A percentile compares a stretch with the other conserved stretches of the same genome.
phyloP scores from a whole-genome alignment of 2,329 filamentous ascomycete species.

The Fusarium drepaniforme region DNA sequence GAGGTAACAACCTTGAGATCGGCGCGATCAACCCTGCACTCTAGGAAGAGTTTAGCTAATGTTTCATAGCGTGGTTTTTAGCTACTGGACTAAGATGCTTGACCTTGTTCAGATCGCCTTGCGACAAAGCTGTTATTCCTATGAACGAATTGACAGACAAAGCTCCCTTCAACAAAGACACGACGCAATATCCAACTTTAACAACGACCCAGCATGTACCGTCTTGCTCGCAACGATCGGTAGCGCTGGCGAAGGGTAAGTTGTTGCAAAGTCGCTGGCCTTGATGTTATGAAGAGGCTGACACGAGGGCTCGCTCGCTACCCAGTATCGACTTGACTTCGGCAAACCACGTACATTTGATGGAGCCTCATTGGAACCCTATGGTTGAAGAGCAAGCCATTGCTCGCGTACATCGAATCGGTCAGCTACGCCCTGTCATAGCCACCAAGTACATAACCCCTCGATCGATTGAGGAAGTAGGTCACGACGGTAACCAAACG shows the following conservation, averaged over 20 bases:
- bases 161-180: neutral
- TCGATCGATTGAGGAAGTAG: neutral
- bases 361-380: slow-evolving; percentile 1
- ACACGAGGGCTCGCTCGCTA: neutral
- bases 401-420: neutral
- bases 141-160: neutral
- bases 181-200: accelerated
- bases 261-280: neutral
- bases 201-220: neutral
- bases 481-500: neutral
- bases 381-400: neutral
- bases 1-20: neutral
- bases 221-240: slow-evolving; percentile 50
- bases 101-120: neutral
- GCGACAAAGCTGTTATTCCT: neutral
- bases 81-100: neutral
- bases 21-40: too few relatives aligned
- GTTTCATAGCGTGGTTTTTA: slow-evolving; percentile 2
- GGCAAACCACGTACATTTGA: neutral
- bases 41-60: slow-evolving; percentile 12
- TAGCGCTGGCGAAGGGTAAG: slow-evolving; percentile 47
- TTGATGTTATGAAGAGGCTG: neutral
- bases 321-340: neutral
- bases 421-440: neutral
- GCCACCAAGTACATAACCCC: neutral